Evolutionary conservation across 192 early-diverging fungal species (phyloP).

Genomic region (Umbelopsis sp.): DNA sequence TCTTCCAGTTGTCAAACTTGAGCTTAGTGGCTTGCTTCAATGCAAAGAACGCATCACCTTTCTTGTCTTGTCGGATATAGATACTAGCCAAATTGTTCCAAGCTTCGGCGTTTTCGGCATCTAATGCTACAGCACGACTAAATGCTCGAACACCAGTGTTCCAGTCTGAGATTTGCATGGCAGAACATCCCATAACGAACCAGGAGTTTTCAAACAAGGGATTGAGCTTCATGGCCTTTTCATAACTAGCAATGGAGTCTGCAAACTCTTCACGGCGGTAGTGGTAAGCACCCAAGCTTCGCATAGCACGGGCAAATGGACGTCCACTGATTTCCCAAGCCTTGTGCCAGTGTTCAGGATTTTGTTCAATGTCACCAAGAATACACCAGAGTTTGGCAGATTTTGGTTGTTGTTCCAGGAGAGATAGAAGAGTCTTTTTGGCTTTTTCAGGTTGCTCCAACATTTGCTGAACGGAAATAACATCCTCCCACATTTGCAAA

Average conservation of each 20-base stretch:
- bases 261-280: conserved; percentile 68
- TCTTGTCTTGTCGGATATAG: conserved; percentile 71
- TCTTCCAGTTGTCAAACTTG: conserved; percentile 83
- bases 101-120: conserved; percentile 87
- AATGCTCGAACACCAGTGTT: conserved; percentile 76
- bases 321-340: conserved; percentile 89
- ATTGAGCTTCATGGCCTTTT: conserved; percentile 87
- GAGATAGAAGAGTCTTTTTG: conserved; percentile 70
- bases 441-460: conserved; percentile 87
- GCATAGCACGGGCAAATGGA: conserved; percentile 90
- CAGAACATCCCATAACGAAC: conserved; percentile 96
- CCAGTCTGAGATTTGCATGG: conserved; percentile 80
- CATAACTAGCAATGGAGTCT: conserved; percentile 73
- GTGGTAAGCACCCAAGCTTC: conserved; percentile 85
- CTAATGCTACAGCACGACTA: conserved; percentile 69
- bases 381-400: conserved; percentile 88
- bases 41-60: conserved; percentile 78
- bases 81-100: conserved; percentile 96
- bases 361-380: conserved; percentile 82
- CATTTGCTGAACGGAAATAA: conserved; percentile 84
- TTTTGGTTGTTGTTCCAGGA: conserved; percentile 63
- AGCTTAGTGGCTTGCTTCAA: conserved; percentile 81
- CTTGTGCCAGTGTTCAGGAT: conserved; percentile 78
- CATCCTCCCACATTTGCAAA: conserved; percentile 96
- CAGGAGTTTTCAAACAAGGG: conserved; percentile 95